Percentiles rank a stretch among this genome's conserved stretches.
Conservation (phyloP, 345 rosid genomes). For the Adansonia digitata region DNA sequence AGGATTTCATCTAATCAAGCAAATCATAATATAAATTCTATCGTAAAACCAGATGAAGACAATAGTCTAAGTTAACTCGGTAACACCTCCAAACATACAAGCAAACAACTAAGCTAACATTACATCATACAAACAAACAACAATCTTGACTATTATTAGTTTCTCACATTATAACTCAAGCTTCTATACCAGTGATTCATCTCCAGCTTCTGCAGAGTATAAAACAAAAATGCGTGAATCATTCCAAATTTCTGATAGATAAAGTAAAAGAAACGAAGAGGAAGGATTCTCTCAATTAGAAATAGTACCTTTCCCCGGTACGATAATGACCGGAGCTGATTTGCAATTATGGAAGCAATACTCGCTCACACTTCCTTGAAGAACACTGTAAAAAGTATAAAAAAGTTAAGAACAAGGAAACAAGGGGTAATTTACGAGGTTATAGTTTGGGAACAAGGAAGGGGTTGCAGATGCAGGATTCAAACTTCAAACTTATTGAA, state of each 20-base stretch:
- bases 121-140: neutral
- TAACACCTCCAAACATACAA: neutral
- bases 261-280: neutral
- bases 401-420: neutral
- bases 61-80: neutral
- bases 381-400: conserved; percentile 34
- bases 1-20: neutral
- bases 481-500: too few relatives aligned
- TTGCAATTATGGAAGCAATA: conserved; percentile 77
- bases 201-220: conserved; percentile 36
- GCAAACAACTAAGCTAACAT: neutral
- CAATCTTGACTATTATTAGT: neutral
- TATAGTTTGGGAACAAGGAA: too few relatives aligned
- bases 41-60: neutral
- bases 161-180: neutral
- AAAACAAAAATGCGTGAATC: neutral
- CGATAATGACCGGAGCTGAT: conserved; percentile 69
- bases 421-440: too few relatives aligned
- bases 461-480: too few relatives aligned
- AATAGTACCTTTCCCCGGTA: conserved; percentile 79
- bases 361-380: conserved; percentile 77
- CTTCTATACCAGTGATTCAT: conserved; percentile 33
- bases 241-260: neutral
- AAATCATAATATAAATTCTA: neutral
- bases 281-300: neutral